phyloP scores from a whole-genome alignment of 2,329 filamentous ascomycete species.

The Fusarium piperis region DNA sequence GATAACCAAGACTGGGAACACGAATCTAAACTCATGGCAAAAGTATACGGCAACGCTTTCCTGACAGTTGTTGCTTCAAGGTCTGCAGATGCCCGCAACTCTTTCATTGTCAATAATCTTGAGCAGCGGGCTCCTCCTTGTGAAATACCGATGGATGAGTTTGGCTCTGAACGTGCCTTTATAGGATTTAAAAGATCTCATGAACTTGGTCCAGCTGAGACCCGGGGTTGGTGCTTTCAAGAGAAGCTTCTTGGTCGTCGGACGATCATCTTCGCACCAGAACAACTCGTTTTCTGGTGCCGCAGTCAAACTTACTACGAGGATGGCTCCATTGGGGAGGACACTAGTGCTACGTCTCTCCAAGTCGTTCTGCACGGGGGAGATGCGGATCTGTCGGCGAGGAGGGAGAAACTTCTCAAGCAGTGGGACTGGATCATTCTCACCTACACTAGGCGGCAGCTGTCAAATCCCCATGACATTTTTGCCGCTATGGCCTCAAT shows the following conservation, averaged over 20 bases:
- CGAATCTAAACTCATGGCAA: slow-evolving; percentile 19
- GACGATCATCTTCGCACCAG: neutral
- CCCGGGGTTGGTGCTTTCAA: slow-evolving; percentile 23
- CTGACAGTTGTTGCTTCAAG: slow-evolving; percentile 13
- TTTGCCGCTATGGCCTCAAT: slow-evolving; percentile 19
- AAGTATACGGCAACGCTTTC: slow-evolving; percentile 13
- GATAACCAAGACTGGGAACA: slow-evolving; percentile 35
- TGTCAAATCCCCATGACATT: slow-evolving; percentile 21
- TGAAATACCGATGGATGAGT: neutral
- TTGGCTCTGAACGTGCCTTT: neutral
- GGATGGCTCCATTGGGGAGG: neutral
- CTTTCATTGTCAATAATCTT: neutral
- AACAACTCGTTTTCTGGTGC: slow-evolving; percentile 10
- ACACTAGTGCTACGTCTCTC: neutral
- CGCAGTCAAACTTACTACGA: neutral
- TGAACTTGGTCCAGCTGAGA: neutral
- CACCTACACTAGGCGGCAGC: neutral
- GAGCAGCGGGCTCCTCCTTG: neutral
- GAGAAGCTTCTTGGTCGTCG: slow-evolving; percentile 9
- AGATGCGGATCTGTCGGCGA: neutral
- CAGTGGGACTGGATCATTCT: slow-evolving; percentile 10
- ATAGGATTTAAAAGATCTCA: neutral
- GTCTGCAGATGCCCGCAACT: slow-evolving; percentile 11
- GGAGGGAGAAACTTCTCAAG: neutral
- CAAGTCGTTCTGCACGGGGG: neutral